A percentile compares a stretch with the other conserved stretches of the same genome.
Evolutionary conservation across 139 green algal genomes (phyloP).

Genomic region (Micractinium sp.): DNA sequence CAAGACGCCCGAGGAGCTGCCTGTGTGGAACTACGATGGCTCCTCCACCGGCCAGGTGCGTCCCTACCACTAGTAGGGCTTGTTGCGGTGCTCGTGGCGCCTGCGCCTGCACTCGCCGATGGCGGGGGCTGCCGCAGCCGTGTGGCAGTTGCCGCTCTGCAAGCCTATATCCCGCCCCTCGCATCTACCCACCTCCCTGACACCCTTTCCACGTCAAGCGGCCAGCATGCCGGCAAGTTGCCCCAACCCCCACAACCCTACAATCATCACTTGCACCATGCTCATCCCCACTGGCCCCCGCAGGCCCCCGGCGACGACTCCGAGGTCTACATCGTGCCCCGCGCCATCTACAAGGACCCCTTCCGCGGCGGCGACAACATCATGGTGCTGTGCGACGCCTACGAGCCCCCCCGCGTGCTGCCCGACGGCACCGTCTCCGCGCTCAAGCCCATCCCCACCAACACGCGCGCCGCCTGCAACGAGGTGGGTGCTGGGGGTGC

Average conservation of each 20-base stretch:
- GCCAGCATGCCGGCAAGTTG: neutral
- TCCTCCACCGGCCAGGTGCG: slow-evolving; percentile 85
- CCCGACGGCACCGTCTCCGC: slow-evolving; percentile 71
- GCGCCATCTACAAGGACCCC: slow-evolving; percentile 79
- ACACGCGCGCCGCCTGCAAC: slow-evolving; percentile 82
- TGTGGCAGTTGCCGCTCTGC: neutral
- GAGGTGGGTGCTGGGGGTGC: slow-evolving; percentile 55
- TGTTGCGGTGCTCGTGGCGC: too few relatives aligned
- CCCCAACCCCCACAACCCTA: too few relatives aligned
- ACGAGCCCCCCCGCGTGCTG: slow-evolving; percentile 80
- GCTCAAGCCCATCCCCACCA: slow-evolving; percentile 89
- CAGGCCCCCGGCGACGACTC: slow-evolving; percentile 91
- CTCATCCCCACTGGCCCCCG: neutral
- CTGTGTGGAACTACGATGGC: slow-evolving; percentile 97
- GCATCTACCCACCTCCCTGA: neutral
- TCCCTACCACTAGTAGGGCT: neutral
- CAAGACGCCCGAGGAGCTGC: slow-evolving; percentile 77
- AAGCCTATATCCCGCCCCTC: neutral
- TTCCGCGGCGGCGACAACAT: slow-evolving; percentile 67
- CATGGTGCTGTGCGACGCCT: slow-evolving; percentile 86
- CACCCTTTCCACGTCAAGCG: neutral
- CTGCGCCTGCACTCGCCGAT: too few relatives aligned
- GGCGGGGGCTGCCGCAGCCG: neutral
- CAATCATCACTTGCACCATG: neutral
- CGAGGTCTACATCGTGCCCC: slow-evolving; percentile 87